Evolutionary conservation across 257 asterid species (phyloP), one percentile per base, ranked within the genome.

Genomic region (Solanum arcanum): DNA sequence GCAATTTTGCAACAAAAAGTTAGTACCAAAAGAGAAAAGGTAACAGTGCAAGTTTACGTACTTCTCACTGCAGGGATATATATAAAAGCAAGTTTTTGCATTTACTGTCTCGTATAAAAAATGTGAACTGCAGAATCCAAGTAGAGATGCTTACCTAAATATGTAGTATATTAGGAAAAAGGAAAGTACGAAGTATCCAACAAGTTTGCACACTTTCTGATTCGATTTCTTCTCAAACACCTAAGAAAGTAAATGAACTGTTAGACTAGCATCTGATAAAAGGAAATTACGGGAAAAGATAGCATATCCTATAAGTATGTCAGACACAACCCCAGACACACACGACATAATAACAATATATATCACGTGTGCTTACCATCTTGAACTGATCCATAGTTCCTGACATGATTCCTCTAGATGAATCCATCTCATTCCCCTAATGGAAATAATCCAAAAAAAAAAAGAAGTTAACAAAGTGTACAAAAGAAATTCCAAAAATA

Each of bases 331-430:
- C 23, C 14, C 64, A 44, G 3, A 49, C 76, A 72, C 25, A 27
- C 49, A 62, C 1, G 42, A 13, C 68, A 21, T 29, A 46, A 72
- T 46, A 73, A 41, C 77, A 46, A 68, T 74, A 46, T 13, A 12
- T 23, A 73, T 84, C 73, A 20, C 29, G 75, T 88, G 81, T 16
- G 85, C 86, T 83, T 90, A 97, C 99, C 98, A 92, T 92, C 94
- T 93, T 95, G 90, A 97, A 96, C 5, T 95, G 96, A 92, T 95
- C 99, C 90, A 97, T 92, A 89, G 99, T 97, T 88, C 99, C 96
- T 0, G 98, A 93, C 96, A 97, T 89, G 80, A 95, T 90, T 87
- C 99, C 99, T 89, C 99, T 91, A 47, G 99, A 94, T 42, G 98
- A 90, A 93, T 95, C 99, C 98, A 97, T 97, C 88, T 87, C 97